Base-by-base conservation (phyloP, 2,329 filamentous ascomycete genomes). In the Paraphoma sp. region DNA sequence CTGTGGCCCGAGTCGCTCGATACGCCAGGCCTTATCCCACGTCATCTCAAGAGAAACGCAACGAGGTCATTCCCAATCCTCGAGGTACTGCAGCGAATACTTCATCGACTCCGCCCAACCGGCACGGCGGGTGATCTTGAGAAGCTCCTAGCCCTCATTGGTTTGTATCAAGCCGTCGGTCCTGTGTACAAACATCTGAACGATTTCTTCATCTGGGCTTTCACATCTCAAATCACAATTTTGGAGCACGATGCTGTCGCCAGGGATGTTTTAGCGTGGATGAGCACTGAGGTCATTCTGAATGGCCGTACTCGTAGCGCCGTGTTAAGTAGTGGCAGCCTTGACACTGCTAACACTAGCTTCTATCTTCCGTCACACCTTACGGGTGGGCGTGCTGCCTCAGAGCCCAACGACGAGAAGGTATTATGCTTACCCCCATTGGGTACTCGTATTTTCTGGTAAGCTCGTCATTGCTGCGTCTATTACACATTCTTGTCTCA, bases 61-160 rank as follows among this genome's bases (percentile, higher is more conserved):
- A 60, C 60, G 5, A 45, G 44, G 8, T 56, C 54, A 7, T 62
- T 63, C 49, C 70, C 71, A 1, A 48, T 73, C 1, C 52, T 73
- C n/a, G 71, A 73, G 50, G 59, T 73, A 12, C n/a, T 71, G 6
- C 68, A 72, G 30, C 69, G 69, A 12, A 30, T 71, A 18, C 43
- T 70, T 2, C 64, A 62, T 23, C 67, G 67, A 14, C 44, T 71
- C 10, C 63, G 56, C 12, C 62, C 65, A 30, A 54, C 56, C 8
- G 60, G 54, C 41, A 44, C 38, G 10, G 40, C 50, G 12, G 45
- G 48, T n/a, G 57, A 65, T 38, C 45, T 72, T 2, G 67, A 73
- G 29, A 69, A 57, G 42, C 28, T 70, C 18, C 48, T 73, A 11
- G 66, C 65, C 1, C 36, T 65, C 2, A 54, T 72, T 41, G 67